Conservation (phyloP, 495 filamentous ascomycete species). For the Neohortaea acidophila region DNA sequence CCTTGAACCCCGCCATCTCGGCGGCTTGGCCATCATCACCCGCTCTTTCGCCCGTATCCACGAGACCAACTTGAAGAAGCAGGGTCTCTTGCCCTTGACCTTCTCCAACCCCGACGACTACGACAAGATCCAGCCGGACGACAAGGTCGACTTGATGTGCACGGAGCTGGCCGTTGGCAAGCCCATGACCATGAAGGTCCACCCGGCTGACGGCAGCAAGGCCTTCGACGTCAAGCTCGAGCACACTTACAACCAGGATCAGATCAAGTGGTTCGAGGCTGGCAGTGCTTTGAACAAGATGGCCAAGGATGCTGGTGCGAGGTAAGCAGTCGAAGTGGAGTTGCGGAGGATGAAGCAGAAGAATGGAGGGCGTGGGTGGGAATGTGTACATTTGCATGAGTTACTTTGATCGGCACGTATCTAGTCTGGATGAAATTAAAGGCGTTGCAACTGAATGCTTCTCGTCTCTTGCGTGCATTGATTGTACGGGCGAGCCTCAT, state of each 20-base stretch:
- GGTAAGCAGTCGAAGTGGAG: neutral
- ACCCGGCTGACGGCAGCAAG: slow-evolving; percentile 64
- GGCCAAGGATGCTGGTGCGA: slow-evolving; percentile 46
- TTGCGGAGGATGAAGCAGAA: neutral
- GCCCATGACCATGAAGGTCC: slow-evolving; percentile 80
- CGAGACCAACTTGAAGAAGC: slow-evolving; percentile 99
- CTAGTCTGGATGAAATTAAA: no score
- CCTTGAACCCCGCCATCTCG: slow-evolving; percentile 92
- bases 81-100: slow-evolving; percentile 97
- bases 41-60: slow-evolving; percentile 96
- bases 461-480: no score
- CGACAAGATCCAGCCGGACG: slow-evolving; percentile 86
- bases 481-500: no score
- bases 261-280: slow-evolving; percentile 97
- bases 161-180: slow-evolving; percentile 86
- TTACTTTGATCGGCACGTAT: no score
- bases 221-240: slow-evolving; percentile 66
- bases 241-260: slow-evolving; percentile 94
- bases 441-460: no score
- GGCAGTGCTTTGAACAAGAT: slow-evolving; percentile 95
- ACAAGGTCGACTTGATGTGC: slow-evolving; percentile 79
- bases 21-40: slow-evolving; percentile 92
- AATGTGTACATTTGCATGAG: neutral
- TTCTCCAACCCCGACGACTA: slow-evolving; percentile 93
- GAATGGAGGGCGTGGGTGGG: neutral